Evolutionary conservation across 2,329 filamentous ascomycete species (phyloP), one percentile per base, ranked within the genome.

Genomic region (Raffaelea arxii): DNA sequence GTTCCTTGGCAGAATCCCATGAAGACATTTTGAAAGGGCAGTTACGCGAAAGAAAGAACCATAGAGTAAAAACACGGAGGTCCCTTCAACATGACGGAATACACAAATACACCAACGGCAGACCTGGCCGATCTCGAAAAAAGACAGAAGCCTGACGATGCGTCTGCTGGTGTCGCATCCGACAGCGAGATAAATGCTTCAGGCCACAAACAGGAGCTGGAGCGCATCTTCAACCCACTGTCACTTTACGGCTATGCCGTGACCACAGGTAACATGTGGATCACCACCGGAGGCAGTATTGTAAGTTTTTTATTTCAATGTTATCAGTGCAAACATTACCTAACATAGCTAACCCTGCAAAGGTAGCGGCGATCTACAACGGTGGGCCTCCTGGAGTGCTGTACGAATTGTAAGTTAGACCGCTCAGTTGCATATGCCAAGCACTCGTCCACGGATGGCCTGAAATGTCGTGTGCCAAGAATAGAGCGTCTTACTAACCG

Each of bases 371-470:
- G 6, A 43, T 43, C 14, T 43, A 43, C 27, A 43, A 43, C 18
- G 41, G 41, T n/a, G 27, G 41, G 3, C 19, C 41, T 7, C 41
- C 41, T 4, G 41, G 27, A 9, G 41, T 43, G 25, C 19, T 43
- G 3, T 43, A 43, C 18, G 41, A 43, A 25, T 43, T 43, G 41
- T 43, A 30, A 43, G 41, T 36, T 6, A n/a, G n/a, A n/a, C n/a
- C n/a, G 7, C 25, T 6, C 21, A 25, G 25, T 10, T 18, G 6
- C 19, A 24, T 11, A 21, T n/a, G n/a, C n/a, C n/a, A n/a, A n/a
- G n/a, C n/a, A n/a, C n/a, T n/a, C n/a, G n/a, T n/a, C n/a, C n/a
- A n/a, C n/a, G n/a, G n/a, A n/a, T n/a, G n/a, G n/a, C n/a, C 9
- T 22, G 6, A 19, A 22, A 14, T 3, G 18, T n/a, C 11, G 14